Percentiles rank a stretch among this genome's conserved stretches.
These are phyloP conservation scores for Angophora floribunda DNA, from an alignment of 345 rosid genomes.

Conservation along the genomic window DNA sequence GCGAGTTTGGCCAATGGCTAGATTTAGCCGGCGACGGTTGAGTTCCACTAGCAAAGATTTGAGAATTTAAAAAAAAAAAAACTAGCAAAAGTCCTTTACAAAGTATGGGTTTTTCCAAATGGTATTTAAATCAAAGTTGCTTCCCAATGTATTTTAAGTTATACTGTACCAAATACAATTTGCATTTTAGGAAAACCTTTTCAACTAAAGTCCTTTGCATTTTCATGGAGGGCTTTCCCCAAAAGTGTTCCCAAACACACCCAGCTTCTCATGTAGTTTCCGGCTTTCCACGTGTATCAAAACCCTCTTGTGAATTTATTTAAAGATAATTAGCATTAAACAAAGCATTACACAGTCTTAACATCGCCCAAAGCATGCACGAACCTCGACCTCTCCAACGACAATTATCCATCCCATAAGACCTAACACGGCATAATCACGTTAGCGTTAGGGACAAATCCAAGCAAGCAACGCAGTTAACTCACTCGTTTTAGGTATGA, in stretches of 20 bases:
- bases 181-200: not conserved
- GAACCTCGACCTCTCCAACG: not conserved
- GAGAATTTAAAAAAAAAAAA: not conserved
- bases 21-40: rapidly evolving
- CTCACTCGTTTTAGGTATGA: not conserved
- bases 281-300: not conserved
- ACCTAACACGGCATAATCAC: not conserved
- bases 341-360: not conserved
- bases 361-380: not conserved
- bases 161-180: too few species aligned
- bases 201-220: not conserved
- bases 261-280: not conserved
- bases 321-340: not conserved
- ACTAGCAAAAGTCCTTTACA: too few species aligned
- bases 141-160: not conserved
- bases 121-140: not conserved
- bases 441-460: not conserved
- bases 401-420: not conserved
- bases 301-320: not conserved
- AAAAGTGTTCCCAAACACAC: not conserved
- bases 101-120: too few species aligned
- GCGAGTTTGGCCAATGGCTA: not conserved
- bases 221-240: not conserved
- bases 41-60: not conserved
- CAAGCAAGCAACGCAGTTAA: not conserved